Evolutionary conservation across 202 grass and related monocot species (phyloP), one percentile per base, ranked within the genome.

Genomic region (Brachypodium distachyon): DNA sequence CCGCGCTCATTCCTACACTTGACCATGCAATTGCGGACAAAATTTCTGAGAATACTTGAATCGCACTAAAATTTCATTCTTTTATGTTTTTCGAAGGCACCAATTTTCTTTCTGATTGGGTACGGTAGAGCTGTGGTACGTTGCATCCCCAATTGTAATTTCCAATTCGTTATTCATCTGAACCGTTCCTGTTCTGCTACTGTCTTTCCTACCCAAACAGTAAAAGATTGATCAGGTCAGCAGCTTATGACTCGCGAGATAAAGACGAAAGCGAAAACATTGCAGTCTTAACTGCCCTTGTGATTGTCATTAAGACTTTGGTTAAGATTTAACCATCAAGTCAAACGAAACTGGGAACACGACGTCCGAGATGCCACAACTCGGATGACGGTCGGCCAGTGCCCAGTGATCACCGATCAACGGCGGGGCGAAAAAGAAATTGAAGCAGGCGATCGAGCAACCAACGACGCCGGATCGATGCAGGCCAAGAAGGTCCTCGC

Each of bases 401-500:
- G n/a, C n/a, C n/a, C n/a, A n/a, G n/a, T n/a, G n/a, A n/a, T n/a
- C n/a, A n/a, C n/a, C n/a, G n/a, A n/a, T n/a, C n/a, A n/a, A n/a
- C n/a, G n/a, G n/a, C n/a, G n/a, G n/a, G n/a, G n/a, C n/a, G n/a
- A n/a, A n/a, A n/a, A n/a, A n/a, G n/a, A n/a, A n/a, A n/a, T n/a
- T n/a, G 22, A 39, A 67, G 17, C 63, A 67, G 0, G 18, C 16
- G 32, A 14, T 53, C 25, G 67, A 28, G 5, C 1, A 49, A 48
- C 12, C 48, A 22, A 28, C 59, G 23, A 14, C 50, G 16, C 18
- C 32, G 7, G 25, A 88, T 88, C 81, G 69, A 84, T 33, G 47
- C 80, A 33, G 55, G 76, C 23, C 23, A 88, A 84, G 76, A 88
- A 84, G 76, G 19, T 88, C 38, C 47, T 84, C 63, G 55, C 70